phyloP scores from a whole-genome alignment of 345 rosid species.

The Angophora floribunda region DNA sequence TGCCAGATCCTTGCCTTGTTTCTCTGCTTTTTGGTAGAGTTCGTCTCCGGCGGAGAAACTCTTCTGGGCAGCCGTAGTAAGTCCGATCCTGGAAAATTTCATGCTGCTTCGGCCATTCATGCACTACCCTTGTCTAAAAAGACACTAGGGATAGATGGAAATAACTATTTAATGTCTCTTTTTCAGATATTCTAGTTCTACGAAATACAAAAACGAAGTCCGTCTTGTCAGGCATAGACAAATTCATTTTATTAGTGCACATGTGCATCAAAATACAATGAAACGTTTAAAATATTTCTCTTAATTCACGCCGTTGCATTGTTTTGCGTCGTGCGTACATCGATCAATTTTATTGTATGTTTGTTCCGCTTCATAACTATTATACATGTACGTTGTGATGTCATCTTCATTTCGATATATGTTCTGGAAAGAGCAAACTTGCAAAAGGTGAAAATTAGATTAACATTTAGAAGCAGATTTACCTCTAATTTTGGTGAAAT shows the following conservation, averaged over 20 bases:
- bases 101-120: neutral
- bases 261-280: neutral
- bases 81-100: neutral
- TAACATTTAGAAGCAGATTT: no score
- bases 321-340: neutral
- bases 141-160: neutral
- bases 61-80: neutral
- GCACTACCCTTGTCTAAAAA: neutral
- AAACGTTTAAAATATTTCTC: neutral
- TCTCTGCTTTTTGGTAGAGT: neutral
- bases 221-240: neutral
- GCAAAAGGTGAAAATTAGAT: no score
- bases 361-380: no score
- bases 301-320: rapidly evolving
- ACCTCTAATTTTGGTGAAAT: no score
- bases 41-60: neutral
- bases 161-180: neutral
- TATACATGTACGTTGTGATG: no score
- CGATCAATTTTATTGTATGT: neutral
- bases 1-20: neutral
- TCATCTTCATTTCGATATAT: no score
- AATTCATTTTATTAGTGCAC: neutral
- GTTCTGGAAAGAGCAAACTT: no score
- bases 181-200: neutral
- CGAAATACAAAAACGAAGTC: neutral